Evolutionary conservation across 1,284 basidiomycete genomes (phyloP), one percentile per base, ranked within the genome.

Genomic region (Ustilago curta): DNA sequence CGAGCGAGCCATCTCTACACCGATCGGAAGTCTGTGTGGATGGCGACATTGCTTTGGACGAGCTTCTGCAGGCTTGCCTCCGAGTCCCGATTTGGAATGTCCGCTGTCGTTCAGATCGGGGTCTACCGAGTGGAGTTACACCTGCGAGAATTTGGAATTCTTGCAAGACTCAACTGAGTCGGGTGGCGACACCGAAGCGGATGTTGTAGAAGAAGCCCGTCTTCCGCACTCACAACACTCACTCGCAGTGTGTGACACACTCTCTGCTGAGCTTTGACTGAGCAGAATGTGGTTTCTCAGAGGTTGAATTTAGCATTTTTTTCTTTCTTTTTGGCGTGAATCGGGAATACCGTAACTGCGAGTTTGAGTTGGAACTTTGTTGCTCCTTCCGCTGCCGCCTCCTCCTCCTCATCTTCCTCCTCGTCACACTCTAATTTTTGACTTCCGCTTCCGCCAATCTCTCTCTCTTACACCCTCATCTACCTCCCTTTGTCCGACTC

Each of bases 331-430:
- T n/a, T n/a, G n/a, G 43, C 19, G 21, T 43, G 29, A 59, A 59
- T 62, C 66, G 66, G 66, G 66, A 29, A 58, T 50, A 23, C 16
- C 25, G n/a, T 18, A 27, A 39, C 37, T 31, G 37, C 23, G 16
- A n/a, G 39, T 23, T 37, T 52, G 37, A 40, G 50, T 37, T 37
- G 32, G n/a, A 23, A 11, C 25, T 23, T n/a, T 48, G 45, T 21
- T 32, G 19, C 37, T 27, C 27, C 7, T 27, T n/a, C n/a, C n/a
- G n/a, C n/a, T n/a, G n/a, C n/a, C n/a, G 29, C 52, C 18, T 29
- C 18, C 51, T 29, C n/a, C 16, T 59, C 25, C 18, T 29, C 18
- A 37, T 29, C n/a, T 11, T 59, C 25, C 58, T 35, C 25, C 48
- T 63, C 39, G 31, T 27, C 49, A 12, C 8, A 9, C 16, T 31